Conservation (phyloP, 768 basidiomycete species). For the Lactarius hatsudake region DNA sequence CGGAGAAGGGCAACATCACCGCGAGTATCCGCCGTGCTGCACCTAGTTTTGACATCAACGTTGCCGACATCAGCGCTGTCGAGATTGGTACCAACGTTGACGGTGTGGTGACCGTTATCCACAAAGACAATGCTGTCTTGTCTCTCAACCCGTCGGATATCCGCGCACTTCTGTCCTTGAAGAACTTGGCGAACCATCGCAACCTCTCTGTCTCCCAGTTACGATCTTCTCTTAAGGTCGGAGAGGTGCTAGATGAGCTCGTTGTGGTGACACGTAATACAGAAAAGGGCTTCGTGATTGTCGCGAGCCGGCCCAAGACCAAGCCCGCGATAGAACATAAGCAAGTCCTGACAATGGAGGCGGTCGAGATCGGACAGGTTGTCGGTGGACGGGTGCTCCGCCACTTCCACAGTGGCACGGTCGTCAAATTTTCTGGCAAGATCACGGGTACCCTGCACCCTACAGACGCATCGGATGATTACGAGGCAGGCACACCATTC, state of each 20-base stretch:
- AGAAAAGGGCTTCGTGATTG: slow-evolving; percentile 83
- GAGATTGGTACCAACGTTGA: slow-evolving; percentile 73
- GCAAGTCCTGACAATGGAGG: slow-evolving; percentile 58
- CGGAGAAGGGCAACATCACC: slow-evolving; percentile 59
- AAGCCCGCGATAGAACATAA: slow-evolving; percentile 49
- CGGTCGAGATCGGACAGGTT: slow-evolving; percentile 66
- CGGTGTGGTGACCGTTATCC: slow-evolving; percentile 74
- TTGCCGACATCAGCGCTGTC: slow-evolving; percentile 65
- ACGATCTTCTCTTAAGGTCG: slow-evolving; percentile 56
- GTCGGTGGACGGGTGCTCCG: slow-evolving; percentile 78
- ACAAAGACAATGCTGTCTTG: slow-evolving; percentile 79
- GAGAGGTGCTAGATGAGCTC: slow-evolving; percentile 70
- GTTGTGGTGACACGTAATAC: slow-evolving; percentile 87
- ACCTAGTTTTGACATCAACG: slow-evolving; percentile 45
- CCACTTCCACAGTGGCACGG: slow-evolving; percentile 66
- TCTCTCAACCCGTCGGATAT: slow-evolving; percentile 65
- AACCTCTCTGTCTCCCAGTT: slow-evolving; percentile 64
- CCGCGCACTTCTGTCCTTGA: slow-evolving; percentile 81
- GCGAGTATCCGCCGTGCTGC: slow-evolving; percentile 86
- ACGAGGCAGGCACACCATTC: slow-evolving; percentile 52
- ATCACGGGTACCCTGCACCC: slow-evolving; percentile 78
- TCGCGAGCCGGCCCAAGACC: slow-evolving; percentile 66
- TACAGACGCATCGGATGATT: slow-evolving; percentile 81
- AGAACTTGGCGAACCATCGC: slow-evolving; percentile 81
- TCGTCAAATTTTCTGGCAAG: slow-evolving; percentile 70